These are phyloP conservation scores for Trapa incisa DNA, from an alignment of 345 rosid genomes.

Conservation along the genomic window DNA sequence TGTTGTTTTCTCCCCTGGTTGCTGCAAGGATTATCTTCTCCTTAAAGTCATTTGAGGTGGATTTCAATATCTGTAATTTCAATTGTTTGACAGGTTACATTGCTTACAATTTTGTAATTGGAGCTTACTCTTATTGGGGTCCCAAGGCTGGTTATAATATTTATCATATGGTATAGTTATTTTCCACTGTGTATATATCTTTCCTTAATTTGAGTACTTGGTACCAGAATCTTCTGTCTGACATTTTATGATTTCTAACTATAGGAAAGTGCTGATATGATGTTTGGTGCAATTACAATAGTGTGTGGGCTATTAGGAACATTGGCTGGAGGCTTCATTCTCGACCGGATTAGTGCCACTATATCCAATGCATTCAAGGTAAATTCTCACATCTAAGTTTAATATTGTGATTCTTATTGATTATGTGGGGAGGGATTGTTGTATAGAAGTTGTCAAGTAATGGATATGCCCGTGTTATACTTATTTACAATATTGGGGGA, in stretches of 20 bases:
- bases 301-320: constrained; percentile 85
- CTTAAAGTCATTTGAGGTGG: background rate
- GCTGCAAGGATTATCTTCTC: background rate
- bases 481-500: background rate
- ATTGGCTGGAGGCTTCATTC: constrained; percentile 60
- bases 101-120: constrained; percentile 81
- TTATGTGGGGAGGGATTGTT: background rate
- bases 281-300: constrained; percentile 87
- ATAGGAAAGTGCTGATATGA: constrained; percentile 67
- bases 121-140: constrained; percentile 98
- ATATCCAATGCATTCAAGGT: constrained; percentile 91
- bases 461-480: background rate
- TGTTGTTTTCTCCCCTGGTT: background rate
- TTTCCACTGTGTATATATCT: background rate
- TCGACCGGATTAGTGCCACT: constrained; percentile 60
- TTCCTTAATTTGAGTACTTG: background rate
- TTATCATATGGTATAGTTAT: constrained; percentile 63
- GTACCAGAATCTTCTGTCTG: background rate
- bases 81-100: constrained; percentile 45
- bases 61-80: background rate
- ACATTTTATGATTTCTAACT: constrained; percentile 9
- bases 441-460: background rate
- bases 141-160: constrained; percentile 94
- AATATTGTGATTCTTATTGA: background rate
- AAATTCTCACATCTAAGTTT: constrained; percentile 8